Evolutionary conservation across 495 filamentous ascomycete genomes (phyloP), one percentile per base, ranked within the genome.

Genomic region (Tuber brumale): DNA sequence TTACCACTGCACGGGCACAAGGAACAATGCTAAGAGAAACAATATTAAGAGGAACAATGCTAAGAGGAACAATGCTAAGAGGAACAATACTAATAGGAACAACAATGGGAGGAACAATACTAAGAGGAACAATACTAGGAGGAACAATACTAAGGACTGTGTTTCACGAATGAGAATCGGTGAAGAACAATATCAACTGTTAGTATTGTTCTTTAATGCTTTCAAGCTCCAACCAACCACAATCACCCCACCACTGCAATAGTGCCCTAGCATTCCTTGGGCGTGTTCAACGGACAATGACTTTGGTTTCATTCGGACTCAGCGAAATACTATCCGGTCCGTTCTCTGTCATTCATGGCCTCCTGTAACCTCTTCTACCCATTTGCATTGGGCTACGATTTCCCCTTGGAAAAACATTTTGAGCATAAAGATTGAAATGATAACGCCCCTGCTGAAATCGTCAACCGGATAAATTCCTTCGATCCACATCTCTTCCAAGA

Each of bases 131-230:
- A 42, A 42, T 42, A 42, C 41, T 19, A 19, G 1, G 16, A 19
- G 27, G 57, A 35, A 35, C 57, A 66, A 66, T 35, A 35, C 57
- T 66, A 66, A 35, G 57, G 27, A 66, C 5, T 66, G 51, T 61
- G 57, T 66, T 27, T 35, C 57, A 66, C 27, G 35, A 18, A 2
- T 31, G n/a, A 61, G n/a, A 0, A 61, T 61, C n/a, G 3, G 51
- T 27, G 57, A 66, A 66, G 57, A 66, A 66, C 57, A 66, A 66
- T 66, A 66, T 66, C 57, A 66, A 66, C 57, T 18, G 57, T 66
- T 66, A 66, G 57, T 66, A 66, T 66, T 66, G 57, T 66, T 66
- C 57, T 66, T 66, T 35, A 35, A 27, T 66, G 57, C 57, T 35
- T 35, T 35, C 27, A 66, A 66, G 27, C 57, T 35, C 12, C 57